Evolutionary conservation across 257 asterid species (phyloP).

Genomic region (Hygrophila difformis): DNA sequence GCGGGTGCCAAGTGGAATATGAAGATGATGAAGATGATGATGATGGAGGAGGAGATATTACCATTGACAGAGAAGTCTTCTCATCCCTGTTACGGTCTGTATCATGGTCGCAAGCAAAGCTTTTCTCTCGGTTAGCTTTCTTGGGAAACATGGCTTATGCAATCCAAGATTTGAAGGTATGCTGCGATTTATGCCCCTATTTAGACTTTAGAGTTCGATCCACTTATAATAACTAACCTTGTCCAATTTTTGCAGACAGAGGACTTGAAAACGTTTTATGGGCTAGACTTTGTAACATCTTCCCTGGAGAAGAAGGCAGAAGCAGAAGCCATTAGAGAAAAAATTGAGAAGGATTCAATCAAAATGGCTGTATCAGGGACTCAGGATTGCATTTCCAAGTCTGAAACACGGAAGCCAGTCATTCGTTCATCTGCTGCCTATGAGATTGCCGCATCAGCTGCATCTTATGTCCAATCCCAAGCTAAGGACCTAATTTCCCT

Average conservation of each 20-base stretch:
- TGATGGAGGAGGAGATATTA: conserved; percentile 17
- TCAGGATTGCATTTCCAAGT: no score
- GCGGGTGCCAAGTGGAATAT: conserved; percentile 48
- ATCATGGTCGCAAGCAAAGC: conserved; percentile 67
- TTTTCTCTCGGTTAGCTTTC: conserved; percentile 65
- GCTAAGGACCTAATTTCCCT: conserved; percentile 28
- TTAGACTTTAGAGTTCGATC: not conserved
- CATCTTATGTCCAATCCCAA: conserved; percentile 57
- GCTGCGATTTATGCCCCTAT: not conserved
- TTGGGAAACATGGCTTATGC: conserved; percentile 83
- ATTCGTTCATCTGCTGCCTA: conserved; percentile 46
- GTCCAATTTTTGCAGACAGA: conserved; percentile 32
- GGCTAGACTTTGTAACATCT: conserved; percentile 70
- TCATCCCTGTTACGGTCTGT: conserved; percentile 37
- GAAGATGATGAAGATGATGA: conserved; percentile 48
- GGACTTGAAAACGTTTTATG: conserved; percentile 59
- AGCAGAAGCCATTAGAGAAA: conserved; percentile 38
- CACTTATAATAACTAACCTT: not conserved
- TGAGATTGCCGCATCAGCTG: conserved; percentile 78
- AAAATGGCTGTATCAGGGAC: conserved; percentile 6
- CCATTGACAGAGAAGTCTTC: conserved; percentile 39
- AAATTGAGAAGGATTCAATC: conserved; percentile 34
- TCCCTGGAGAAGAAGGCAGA: conserved; percentile 65
- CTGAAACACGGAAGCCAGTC: conserved; percentile 19
- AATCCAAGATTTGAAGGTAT: conserved; percentile 74